Conservation (phyloP, 139 green algal genomes). For the Diplosphaera chodatii region DNA sequence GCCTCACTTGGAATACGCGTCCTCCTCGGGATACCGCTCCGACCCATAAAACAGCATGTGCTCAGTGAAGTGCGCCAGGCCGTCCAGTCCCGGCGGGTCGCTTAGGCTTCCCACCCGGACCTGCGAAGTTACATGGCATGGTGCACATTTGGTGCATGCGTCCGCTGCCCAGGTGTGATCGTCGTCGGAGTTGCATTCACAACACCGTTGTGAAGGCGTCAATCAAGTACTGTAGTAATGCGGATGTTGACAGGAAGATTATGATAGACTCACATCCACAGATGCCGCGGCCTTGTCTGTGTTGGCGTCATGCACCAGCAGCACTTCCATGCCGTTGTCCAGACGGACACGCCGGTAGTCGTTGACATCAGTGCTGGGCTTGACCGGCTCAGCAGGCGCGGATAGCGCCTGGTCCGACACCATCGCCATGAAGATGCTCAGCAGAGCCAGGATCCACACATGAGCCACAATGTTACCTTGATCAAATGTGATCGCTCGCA, state of each 20-base stretch:
- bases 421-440: too few relatives aligned
- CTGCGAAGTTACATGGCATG: too few relatives aligned
- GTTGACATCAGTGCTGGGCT: conserved; percentile 39
- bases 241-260: background rate
- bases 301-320: conserved; percentile 61
- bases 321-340: conserved; percentile 51
- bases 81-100: conserved; percentile 66
- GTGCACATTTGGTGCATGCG: background rate
- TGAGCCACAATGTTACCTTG: too few relatives aligned
- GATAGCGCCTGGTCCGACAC: too few relatives aligned
- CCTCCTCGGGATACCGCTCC: conserved; percentile 74
- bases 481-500: too few relatives aligned
- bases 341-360: conserved; percentile 53
- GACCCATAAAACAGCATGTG: conserved; percentile 92
- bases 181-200: background rate
- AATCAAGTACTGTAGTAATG: background rate
- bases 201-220: background rate
- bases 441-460: too few relatives aligned
- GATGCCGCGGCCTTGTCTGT: conserved; percentile 81
- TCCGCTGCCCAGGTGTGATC: background rate
- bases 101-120: conserved; percentile 68
- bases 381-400: conserved; percentile 3
- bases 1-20: conserved; percentile 59
- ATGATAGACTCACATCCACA: conserved; percentile 49
- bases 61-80: conserved; percentile 83